Percentiles rank a stretch among this genome's conserved stretches.
Evolutionary conservation across 352 stramenopile species (phyloP).

Genomic region (Phytophthora cryptogea): DNA sequence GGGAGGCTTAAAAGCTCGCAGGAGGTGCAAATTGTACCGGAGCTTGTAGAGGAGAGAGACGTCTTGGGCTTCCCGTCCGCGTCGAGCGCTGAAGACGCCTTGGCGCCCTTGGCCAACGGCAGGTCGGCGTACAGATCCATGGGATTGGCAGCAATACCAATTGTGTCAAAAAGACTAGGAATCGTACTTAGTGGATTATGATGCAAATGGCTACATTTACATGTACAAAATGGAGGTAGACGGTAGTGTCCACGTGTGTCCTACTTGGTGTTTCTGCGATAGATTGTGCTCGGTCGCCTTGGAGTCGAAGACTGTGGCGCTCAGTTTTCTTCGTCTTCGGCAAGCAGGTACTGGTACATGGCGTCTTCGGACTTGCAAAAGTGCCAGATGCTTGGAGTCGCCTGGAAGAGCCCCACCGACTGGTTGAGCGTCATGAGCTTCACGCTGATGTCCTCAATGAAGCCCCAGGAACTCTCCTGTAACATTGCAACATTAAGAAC

Average conservation of each 20-base stretch:
- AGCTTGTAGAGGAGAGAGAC: slow-evolving; percentile 33
- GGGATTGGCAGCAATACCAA: not conserved
- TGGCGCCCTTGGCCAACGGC: slow-evolving; percentile 66
- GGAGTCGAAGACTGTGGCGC: not conserved
- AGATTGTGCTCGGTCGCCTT: too few species aligned
- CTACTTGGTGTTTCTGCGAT: not conserved
- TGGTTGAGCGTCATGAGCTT: slow-evolving; percentile 70
- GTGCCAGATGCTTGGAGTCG: slow-evolving; percentile 75
- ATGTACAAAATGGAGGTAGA: slow-evolving; percentile 29
- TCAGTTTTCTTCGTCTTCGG: slow-evolving; percentile 69
- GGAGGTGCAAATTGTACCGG: slow-evolving; percentile 15
- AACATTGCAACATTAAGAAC: slow-evolving; percentile 7
- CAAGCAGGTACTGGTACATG: slow-evolving; percentile 78
- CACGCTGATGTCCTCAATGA: slow-evolving; percentile 77
- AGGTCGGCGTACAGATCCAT: slow-evolving; percentile 87
- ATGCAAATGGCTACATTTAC: slow-evolving; percentile 31
- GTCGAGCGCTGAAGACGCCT: slow-evolving; percentile 50
- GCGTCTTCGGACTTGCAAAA: slow-evolving; percentile 84
- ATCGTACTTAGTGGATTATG: slow-evolving; percentile 13
- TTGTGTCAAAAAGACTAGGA: slow-evolving; percentile 4
- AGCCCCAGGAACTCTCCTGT: slow-evolving; percentile 81
- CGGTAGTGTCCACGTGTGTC: slow-evolving; percentile 16
- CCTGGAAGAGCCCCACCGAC: slow-evolving; percentile 72
- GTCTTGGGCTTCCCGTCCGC: slow-evolving; percentile 56
- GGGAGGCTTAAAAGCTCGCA: not conserved